phyloP scores from a whole-genome alignment of 2,329 filamentous ascomycete species.

The Alternaria triticimaculans region DNA sequence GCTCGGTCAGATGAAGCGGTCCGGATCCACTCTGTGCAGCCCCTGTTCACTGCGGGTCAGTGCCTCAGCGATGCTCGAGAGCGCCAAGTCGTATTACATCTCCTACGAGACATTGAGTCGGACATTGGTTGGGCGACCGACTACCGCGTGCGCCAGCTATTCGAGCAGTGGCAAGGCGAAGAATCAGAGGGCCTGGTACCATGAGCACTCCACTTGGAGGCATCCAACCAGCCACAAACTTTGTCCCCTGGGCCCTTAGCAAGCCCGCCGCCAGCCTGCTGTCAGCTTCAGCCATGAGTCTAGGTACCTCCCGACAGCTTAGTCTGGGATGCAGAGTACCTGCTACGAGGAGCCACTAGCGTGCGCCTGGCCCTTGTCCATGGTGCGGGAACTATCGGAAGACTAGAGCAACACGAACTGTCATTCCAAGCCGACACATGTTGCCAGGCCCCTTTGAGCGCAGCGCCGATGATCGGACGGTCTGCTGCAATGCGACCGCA shows the following conservation, averaged over 20 bases:
- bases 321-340: background rate
- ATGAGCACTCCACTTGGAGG: constrained; percentile 15
- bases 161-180: constrained; percentile 55
- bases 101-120: constrained; percentile 65
- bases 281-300: background rate
- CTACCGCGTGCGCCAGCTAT: constrained; percentile 64
- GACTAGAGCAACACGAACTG: constrained; percentile 4
- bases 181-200: constrained; percentile 33
- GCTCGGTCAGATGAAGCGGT: constrained; percentile 63
- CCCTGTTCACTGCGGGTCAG: constrained; percentile 68
- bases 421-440: constrained; percentile 1
- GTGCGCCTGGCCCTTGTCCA: constrained; percentile 4
- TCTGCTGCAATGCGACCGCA: constrained; percentile 7
- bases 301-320: constrained; percentile 3
- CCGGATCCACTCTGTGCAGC: constrained; percentile 64
- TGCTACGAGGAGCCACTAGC: constrained; percentile 5
- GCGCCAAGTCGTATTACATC: constrained; percentile 60
- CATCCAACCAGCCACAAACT: constrained; percentile 1
- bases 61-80: constrained; percentile 63
- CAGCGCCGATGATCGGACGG: constrained; percentile 5
- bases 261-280: constrained; percentile 5
- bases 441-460: background rate
- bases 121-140: constrained; percentile 70
- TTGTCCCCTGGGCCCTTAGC: background rate
- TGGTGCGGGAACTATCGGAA: constrained; percentile 10